phyloP scores from a whole-genome alignment of 768 basidiomycete species.

The Amyloporia xantha region DNA sequence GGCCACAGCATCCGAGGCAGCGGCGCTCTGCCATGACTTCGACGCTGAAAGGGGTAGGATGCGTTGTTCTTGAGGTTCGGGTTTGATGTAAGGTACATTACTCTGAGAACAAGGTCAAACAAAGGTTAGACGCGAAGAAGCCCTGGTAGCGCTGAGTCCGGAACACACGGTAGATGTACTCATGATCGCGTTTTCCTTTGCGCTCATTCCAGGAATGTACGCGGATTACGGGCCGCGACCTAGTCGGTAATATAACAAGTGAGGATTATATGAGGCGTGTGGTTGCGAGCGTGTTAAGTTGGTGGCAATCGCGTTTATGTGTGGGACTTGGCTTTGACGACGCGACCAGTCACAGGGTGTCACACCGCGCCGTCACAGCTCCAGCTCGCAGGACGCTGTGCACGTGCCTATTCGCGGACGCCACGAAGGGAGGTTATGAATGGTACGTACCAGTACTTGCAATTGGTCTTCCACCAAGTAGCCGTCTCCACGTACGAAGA shows the following conservation, averaged over 20 bases:
- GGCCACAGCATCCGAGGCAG: neutral
- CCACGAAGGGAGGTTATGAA: no score
- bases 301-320: neutral
- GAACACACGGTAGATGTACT: neutral
- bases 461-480: no score
- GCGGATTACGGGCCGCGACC: no score
- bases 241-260: no score
- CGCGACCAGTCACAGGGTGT: slow-evolving; percentile 15
- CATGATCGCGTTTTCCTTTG: slow-evolving; percentile 12
- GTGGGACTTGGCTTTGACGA: no score
- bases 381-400: no score
- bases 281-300: neutral
- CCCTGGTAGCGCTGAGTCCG: neutral
- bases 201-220: slow-evolving; percentile 14
- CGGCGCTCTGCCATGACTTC: neutral
- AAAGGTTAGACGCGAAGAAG: no score
- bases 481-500: no score
- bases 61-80: slow-evolving; percentile 25
- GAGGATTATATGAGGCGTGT: no score
- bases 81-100: slow-evolving; percentile 21
- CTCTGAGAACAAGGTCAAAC: slow-evolving; percentile 10
- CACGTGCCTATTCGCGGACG: no score
- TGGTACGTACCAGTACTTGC: no score
- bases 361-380: slow-evolving; percentile 12
- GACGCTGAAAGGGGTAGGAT: neutral